Evolutionary conservation across 371 early-diverging fungal species (phyloP), one percentile per base, ranked within the genome.

Genomic region (Rhizopus microsporus): DNA sequence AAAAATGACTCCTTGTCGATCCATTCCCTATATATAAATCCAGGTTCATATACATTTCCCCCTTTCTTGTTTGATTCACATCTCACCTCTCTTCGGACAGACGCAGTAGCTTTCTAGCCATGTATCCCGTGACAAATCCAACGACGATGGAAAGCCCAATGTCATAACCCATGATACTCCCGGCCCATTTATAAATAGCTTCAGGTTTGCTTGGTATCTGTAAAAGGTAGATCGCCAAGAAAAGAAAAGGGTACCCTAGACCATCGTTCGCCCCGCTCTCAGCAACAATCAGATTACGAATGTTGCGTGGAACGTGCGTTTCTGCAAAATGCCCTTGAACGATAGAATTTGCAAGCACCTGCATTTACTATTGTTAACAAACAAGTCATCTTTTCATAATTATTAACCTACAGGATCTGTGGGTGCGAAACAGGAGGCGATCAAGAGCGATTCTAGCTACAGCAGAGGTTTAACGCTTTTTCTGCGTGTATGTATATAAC

Each of bases 281-380:
- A 10, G 91, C 91, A 0, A 91, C 82, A 15, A 99, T 71, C 7
- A 97, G 70, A 54, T 92, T 69, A 30, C 97, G 88, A 10, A 98
- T 78, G 43, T 89, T 68, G 8, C 69, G 58, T 0, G 96, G 93
- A 8, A 99, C 91, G 54, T 94, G 83, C 54, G 84, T 84, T 61
- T 94, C 94, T 1, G 99, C 97, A 82, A 96, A 97, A 48, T 86
- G 80, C 12, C 99, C 98, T 64, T 93, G 93, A 7, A 98, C 88
- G 16, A 98, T 90, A 2, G 93, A 89, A 76, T 93, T 94, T 54
- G 97, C 92, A 51, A 99, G 69, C 6, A 98, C 74, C 81, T 81
- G 54, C 34, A 42, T 13, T 16, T 34, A 12, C n/a, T 37, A n/a
- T 47, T 47, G 30, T 47, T 34, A n/a, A 23, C 2, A 23, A 23